Percentiles rank a stretch among this genome's conserved stretches.
These are phyloP conservation scores for Tuber magnatum DNA, from an alignment of 495 filamentous ascomycete genomes.

Conservation along the genomic window DNA sequence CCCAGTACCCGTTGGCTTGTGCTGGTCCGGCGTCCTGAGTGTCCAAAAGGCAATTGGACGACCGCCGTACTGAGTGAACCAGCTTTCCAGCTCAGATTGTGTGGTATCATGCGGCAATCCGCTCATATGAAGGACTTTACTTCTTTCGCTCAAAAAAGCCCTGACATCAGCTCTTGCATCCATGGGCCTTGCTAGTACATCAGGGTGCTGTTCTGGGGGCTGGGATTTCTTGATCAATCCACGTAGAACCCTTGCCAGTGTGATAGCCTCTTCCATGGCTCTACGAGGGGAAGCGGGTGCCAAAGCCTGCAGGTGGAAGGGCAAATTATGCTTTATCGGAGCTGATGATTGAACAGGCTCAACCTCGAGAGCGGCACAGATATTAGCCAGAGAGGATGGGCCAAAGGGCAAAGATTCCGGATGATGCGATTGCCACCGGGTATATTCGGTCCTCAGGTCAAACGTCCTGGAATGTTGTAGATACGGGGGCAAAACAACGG, in stretches of 20 bases:
- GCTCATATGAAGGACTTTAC: constrained; percentile 96
- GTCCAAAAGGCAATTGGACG: constrained; percentile 99
- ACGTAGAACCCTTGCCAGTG: constrained; percentile 80
- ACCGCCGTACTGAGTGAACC: constrained; percentile 98
- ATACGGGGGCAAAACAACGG: constrained; percentile 91
- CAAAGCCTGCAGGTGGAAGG: constrained; percentile 93
- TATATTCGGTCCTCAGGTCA: constrained; percentile 93
- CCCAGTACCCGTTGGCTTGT: constrained; percentile 94
- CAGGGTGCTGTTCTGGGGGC: constrained; percentile 83
- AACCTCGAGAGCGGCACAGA: constrained; percentile 94
- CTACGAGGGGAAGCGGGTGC: constrained; percentile 94
- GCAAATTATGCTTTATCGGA: constrained; percentile 96
- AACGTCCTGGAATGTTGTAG: constrained; percentile 95
- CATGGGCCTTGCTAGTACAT: constrained; percentile 86
- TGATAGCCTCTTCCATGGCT: constrained; percentile 95
- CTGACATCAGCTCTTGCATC: constrained; percentile 95
- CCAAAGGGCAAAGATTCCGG: constrained; percentile 96
- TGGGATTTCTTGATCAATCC: constrained; percentile 93
- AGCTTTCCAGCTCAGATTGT: constrained; percentile 94
- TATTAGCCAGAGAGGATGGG: constrained; percentile 87
- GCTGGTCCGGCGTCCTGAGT: constrained; percentile 91
- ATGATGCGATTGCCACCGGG: constrained; percentile 95
- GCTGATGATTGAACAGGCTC: constrained; percentile 93
- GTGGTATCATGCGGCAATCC: constrained; percentile 96
- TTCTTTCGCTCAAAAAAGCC: constrained; percentile 86